Evolutionary conservation across 768 basidiomycete genomes (phyloP), one percentile per base, ranked within the genome.

Genomic region (Rhodotorula sphaerocarpa): DNA sequence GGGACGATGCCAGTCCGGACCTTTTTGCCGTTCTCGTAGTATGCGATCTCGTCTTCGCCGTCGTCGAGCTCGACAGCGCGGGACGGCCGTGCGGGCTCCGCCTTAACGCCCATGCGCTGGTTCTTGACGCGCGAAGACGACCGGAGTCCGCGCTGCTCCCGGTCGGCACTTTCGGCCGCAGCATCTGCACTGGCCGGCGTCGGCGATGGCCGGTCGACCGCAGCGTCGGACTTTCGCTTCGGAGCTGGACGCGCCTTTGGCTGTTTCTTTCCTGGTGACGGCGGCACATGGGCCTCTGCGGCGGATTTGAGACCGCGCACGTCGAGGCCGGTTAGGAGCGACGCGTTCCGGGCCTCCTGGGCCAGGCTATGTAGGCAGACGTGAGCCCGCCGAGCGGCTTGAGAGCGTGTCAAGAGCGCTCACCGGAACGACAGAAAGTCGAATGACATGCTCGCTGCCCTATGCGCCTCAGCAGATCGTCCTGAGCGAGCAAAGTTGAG

Each of bases 361-460:
- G 30, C 23, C 27, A 20, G 36, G 25, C 7, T 39, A 25, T 6
- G 12, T n/a, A n/a, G n/a, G n/a, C n/a, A n/a, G n/a, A n/a, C 1
- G 23, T 5, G 43, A 15, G 36, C 9, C 39, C 7, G 23, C 30
- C 12, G 50, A 39, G 58, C 28, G 33, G n/a, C 31, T n/a, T 16
- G 2, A 7, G 11, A 3, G 9, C 15, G 43, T n/a, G 43, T 20
- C 11, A 54, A 46, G 14, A 10, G 27, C 27, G 33, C 55, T 28
- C 31, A 55, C 55, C 44, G 20, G 55, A 55, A 55, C 5, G 55
- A 16, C 11, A 23, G 33, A 45, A 55, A 46, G 55, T 55, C 55
- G 33, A 55, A 55, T 16, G 39, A 15, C 41, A 54, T 36, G 14
- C n/a, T 21, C n/a, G n/a, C n/a, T n/a, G n/a, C n/a, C n/a, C 42